phyloP scores from a whole-genome alignment of 345 rosid genomes.

The Hypericum androsaemum region DNA sequence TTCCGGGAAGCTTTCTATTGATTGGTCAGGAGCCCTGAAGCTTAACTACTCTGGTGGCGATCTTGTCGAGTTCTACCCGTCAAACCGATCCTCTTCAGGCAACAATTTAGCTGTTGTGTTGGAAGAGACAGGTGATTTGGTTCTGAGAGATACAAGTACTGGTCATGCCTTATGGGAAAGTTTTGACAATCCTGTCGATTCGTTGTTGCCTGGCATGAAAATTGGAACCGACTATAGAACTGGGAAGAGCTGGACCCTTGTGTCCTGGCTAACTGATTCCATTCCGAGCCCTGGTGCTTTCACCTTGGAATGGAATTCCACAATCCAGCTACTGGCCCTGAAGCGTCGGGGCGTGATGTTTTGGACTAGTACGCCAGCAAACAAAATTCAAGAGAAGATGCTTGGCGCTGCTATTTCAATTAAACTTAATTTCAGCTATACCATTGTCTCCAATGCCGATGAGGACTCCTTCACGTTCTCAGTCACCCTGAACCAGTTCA shows the following conservation, averaged over 20 bases:
- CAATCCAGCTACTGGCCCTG: background rate
- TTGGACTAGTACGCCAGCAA: conserved; percentile 4
- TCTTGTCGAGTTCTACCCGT: background rate
- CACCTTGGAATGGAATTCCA: conserved; percentile 7
- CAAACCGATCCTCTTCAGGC: background rate
- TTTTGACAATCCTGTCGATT: conserved; percentile 9
- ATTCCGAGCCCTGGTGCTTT: conserved; percentile 4
- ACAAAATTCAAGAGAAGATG: no score
- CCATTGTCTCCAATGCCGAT: background rate
- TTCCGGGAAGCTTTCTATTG: background rate
- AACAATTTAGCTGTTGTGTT: background rate
- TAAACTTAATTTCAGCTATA: background rate
- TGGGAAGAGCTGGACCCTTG: background rate
- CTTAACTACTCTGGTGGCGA: conserved; percentile 5
- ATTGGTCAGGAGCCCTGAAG: background rate
- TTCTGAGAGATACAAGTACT: background rate
- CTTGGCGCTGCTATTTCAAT: background rate
- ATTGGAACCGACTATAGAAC: conserved; percentile 1
- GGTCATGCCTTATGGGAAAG: conserved; percentile 8
- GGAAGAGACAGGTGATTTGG: conserved; percentile 8
- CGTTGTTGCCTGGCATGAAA: conserved; percentile 11
- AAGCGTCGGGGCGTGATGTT: background rate
- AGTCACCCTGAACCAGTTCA: background rate
- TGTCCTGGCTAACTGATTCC: background rate
- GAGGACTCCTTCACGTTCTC: conserved; percentile 3